Base-by-base conservation (phyloP, 2,329 filamentous ascomycete genomes). In the Monilinia fructicola region DNA sequence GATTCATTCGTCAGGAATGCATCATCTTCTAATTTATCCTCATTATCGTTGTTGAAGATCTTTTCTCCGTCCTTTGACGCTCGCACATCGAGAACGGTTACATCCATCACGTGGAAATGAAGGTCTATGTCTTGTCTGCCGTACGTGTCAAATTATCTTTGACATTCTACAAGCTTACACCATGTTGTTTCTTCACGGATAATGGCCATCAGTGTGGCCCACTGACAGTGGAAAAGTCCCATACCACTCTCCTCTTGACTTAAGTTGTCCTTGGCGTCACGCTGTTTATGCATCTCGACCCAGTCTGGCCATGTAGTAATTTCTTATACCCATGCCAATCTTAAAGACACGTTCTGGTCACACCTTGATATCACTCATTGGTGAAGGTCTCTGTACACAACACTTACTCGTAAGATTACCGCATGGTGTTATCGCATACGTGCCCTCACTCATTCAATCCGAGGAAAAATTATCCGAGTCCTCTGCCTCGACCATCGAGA, bases 1-100 rank as follows among this genome's bases (percentile, higher is more conserved):
- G 14, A 35, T 64, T 64, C 52, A 64, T 54, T 55, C 40, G 61
- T 28, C 16, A 12, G n/a, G 21, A 44, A 31, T 11, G 18, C 21
- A 23, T 54, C 35, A n/a, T 54, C 42, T 16, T 31, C 42, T n/a
- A n/a, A 26, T 40, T 63, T 23, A 42, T 54, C 46, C 21, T 6
- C 26, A 26, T 7, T 38, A 1, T 35, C 31, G 31, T 3, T 35
- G 31, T 7, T 35, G 31, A 42, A 21, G 59, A 28, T 52, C 59
- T 28, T 14, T 53, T 54, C 59, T 50, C 14, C 28, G 60, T 28
- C 48, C 7, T 21, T 31, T 42, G 48, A 28, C 48, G 55, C 18
- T 35, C 26, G 28, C 56, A n/a, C 28, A 48, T 48, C 21, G 9
- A 12, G 18, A n/a, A 35, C 31, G 21, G 21, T 5, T 5, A 23